Evolutionary conservation across 108 stramenopile species (phyloP).

Genomic region (Skeletonema tropicum): DNA sequence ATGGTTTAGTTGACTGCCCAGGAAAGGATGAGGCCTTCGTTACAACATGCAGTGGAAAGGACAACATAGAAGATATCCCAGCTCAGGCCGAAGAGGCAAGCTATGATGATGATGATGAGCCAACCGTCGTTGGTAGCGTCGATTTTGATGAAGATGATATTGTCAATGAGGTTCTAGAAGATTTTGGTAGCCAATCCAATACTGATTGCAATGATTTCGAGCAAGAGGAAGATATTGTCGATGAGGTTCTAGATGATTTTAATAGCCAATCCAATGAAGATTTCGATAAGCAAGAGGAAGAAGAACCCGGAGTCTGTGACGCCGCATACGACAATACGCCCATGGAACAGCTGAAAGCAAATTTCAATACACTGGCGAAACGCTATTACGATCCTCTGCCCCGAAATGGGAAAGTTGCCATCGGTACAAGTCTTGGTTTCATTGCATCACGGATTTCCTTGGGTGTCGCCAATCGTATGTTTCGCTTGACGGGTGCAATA

Average conservation of each 20-base stretch:
- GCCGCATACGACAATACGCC: background rate
- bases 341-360: constrained; percentile 31
- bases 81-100: background rate
- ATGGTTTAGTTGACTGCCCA: constrained; percentile 22
- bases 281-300: constrained; percentile 4
- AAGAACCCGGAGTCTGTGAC: background rate
- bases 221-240: constrained; percentile 20
- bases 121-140: background rate
- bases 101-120: background rate
- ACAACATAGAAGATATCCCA: background rate
- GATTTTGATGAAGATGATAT: constrained; percentile 29
- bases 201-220: constrained; percentile 3
- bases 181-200: background rate
- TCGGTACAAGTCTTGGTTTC: constrained; percentile 32
- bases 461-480: constrained; percentile 42
- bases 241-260: constrained; percentile 29
- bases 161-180: constrained; percentile 28
- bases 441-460: constrained; percentile 27
- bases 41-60: constrained; percentile 35
- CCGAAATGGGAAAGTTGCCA: constrained; percentile 30
- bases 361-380: constrained; percentile 8
- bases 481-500: constrained; percentile 37
- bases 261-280: background rate
- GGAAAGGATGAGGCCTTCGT: constrained; percentile 36
- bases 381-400: constrained; percentile 41